Base-by-base conservation (phyloP, 805 yeast genomes). In the Lipomyces spencermartinsiae region DNA sequence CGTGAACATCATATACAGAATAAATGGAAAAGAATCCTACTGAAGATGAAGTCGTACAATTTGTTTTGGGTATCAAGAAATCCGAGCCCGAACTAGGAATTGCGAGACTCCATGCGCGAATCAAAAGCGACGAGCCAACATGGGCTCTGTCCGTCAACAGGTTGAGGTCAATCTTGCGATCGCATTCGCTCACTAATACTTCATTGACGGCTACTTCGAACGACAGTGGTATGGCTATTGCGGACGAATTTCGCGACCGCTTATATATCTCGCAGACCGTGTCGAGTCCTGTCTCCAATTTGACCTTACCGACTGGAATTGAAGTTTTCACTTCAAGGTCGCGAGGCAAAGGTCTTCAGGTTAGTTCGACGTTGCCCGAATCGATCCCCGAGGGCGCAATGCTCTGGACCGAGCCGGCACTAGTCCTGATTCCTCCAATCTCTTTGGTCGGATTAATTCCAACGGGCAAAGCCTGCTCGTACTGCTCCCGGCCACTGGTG, bases 61-160 rank as follows among this genome's bases (percentile, higher is more conserved):
- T 59, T n/a, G 67, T 68, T 10, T 22, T 14, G 19, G 31, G 35
- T 12, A 61, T 68, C 19, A 64, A 58, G 29, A 34, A n/a, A 16
- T 33, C 64, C n/a, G 58, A 49, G 31, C 71, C 70, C 10, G 61
- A 43, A 2, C 75, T 88, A 25, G 88, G 90, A 1, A 78, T 84
- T 9, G 80, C 82, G 12, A 86, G 87, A 71, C 79, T 91, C 25
- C 87, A 83, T 65, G 81, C 80, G 0, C 72, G 83, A 12, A 80
- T 91, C 56, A 86, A 85, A 72, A 68, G 76, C 34, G 79, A 81
- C 59, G 83, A 90, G 72, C 84, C 87, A 0, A 80, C 79, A 58
- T 91, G 97, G 97, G 73, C 83, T 2, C 74, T 91, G 0, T 83
- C 88, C 25, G 88, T 86, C 66, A 84, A 86, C 68, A 79, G 90